Percentiles rank a stretch among this genome's conserved stretches.
These are phyloP conservation scores for Mycoemilia scoparia DNA, from an alignment of 192 early-diverging fungal genomes.

Conservation along the genomic window DNA sequence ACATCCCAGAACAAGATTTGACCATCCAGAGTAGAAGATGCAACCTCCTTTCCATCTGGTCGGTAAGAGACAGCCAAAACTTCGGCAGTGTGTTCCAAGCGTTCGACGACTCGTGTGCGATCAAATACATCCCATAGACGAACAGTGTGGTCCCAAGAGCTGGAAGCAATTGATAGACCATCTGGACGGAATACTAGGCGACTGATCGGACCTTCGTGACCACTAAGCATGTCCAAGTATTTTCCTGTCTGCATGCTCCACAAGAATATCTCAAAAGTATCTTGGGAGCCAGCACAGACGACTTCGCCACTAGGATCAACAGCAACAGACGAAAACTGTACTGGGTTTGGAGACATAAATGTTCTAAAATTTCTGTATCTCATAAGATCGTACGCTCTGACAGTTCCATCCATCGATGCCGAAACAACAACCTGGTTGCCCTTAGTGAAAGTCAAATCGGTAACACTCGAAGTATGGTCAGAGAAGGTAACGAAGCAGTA, in stretches of 20 bases:
- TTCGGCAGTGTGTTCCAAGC: conserved; percentile 60
- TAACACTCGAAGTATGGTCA: conserved; percentile 70
- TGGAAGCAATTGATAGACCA: conserved; percentile 60
- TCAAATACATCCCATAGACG: conserved; percentile 91
- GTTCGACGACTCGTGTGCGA: conserved; percentile 57
- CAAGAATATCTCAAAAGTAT: conserved; percentile 93
- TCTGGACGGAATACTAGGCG: conserved; percentile 68
- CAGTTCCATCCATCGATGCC: conserved; percentile 90
- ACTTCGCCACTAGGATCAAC: conserved; percentile 95
- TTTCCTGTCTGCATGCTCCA: conserved; percentile 99
- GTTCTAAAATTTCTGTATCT: conserved; percentile 98
- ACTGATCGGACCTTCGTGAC: conserved; percentile 85
- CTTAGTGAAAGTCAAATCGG: conserved; percentile 74
- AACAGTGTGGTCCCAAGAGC: conserved; percentile 84
- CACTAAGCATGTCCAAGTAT: conserved; percentile 78
- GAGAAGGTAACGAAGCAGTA: conserved; percentile 97
- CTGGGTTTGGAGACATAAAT: conserved; percentile 85
- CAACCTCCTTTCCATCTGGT: conserved; percentile 79
- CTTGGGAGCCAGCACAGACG: conserved; percentile 81
- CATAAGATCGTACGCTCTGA: conserved; percentile 93
- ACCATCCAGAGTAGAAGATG: conserved; percentile 77
- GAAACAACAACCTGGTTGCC: conserved; percentile 83
- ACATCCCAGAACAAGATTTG: conserved; percentile 88
- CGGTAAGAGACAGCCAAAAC: conserved; percentile 75
- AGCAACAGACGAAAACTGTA: conserved; percentile 82